phyloP scores from a whole-genome alignment of 2,329 filamentous ascomycete species.

The Metarhizium anisopliae region DNA sequence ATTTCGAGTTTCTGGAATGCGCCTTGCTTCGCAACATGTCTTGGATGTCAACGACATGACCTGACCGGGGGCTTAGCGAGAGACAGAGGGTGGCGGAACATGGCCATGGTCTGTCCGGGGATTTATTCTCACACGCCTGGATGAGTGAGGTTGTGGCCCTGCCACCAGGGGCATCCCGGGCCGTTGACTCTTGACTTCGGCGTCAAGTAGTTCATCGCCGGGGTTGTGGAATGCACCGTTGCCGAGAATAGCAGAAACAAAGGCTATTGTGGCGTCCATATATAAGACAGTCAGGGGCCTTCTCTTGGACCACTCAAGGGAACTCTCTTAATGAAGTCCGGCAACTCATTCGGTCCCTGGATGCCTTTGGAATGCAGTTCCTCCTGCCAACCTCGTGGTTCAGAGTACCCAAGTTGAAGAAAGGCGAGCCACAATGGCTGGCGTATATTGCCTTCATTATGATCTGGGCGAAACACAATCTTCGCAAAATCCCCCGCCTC shows the following conservation, averaged over 20 bases:
- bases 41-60: background rate
- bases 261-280: background rate
- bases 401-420: too few relatives aligned
- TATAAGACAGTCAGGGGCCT: background rate
- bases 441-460: too few relatives aligned
- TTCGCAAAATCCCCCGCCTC: constrained; percentile 1
- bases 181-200: background rate
- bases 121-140: background rate
- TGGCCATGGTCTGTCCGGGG: background rate
- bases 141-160: background rate
- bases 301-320: background rate
- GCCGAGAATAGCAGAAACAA: background rate
- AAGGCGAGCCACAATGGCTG: background rate
- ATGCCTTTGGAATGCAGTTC: background rate
- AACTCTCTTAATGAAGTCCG: background rate
- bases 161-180: background rate
- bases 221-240: background rate
- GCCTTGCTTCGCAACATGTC: constrained; percentile 2
- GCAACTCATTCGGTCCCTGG: background rate
- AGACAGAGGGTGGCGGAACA: background rate
- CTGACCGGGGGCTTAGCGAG: background rate
- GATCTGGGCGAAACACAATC: background rate
- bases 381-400: constrained; percentile 2
- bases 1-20: constrained; percentile 8
- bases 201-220: background rate